These are phyloP conservation scores for Fusarium sp. DNA, from an alignment of 2,329 filamentous ascomycete species.

Conservation along the genomic window DNA sequence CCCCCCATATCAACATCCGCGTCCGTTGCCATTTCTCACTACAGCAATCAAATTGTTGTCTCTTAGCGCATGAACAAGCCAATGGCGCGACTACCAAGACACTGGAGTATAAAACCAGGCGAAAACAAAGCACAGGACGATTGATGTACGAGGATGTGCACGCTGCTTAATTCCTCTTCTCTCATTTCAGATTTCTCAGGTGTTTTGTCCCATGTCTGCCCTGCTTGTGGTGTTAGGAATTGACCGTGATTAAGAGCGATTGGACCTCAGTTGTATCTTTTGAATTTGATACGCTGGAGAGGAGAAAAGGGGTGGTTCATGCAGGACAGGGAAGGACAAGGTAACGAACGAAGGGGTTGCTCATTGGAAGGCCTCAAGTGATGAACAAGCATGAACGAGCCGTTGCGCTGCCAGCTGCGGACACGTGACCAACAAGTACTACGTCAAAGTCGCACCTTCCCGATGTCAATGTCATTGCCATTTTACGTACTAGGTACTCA, in stretches of 20 bases:
- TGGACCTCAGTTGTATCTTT: not conserved
- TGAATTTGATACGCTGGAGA: conserved; percentile 15
- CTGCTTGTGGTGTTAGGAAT: conserved; percentile 3
- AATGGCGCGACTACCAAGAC: conserved; percentile 3
- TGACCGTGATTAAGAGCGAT: conserved; percentile 2
- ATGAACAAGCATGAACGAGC: not conserved
- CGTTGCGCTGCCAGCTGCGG: not conserved
- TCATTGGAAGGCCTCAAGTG: conserved; percentile 24
- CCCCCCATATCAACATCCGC: conserved; percentile 42
- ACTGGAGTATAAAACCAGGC: not conserved
- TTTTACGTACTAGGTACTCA: not conserved
- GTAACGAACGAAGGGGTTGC: not conserved
- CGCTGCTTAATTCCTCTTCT: conserved; percentile 32
- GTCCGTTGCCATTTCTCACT: conserved; percentile 59
- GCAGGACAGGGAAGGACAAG: conserved; percentile 31
- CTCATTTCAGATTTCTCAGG: conserved; percentile 21
- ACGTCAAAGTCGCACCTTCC: conserved; percentile 12
- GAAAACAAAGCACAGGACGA: conserved; percentile 9
- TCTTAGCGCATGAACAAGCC: conserved; percentile 10
- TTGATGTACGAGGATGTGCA: conserved; percentile 18
- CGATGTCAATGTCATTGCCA: not conserved
- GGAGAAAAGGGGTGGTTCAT: conserved; percentile 23
- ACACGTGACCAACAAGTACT: conserved; percentile 23
- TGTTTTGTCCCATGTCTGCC: conserved; percentile 28
- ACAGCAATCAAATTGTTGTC: conserved; percentile 1